A percentile compares a stretch with the other conserved stretches of the same genome.
Conservation (phyloP, 495 filamentous ascomycete species). For the Neurospora hispaniola region DNA sequence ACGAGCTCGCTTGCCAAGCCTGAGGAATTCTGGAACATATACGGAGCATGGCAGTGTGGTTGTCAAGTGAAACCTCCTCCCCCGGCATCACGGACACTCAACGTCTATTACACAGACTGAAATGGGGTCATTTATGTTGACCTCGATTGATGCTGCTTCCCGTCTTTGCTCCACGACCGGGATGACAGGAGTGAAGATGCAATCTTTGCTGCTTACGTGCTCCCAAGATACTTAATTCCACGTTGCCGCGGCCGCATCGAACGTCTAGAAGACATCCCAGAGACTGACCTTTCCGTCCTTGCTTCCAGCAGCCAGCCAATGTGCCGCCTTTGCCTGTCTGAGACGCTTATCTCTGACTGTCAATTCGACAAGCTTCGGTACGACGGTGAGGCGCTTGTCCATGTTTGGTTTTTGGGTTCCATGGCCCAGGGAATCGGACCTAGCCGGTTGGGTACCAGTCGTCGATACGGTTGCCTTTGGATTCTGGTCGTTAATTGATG, state of each 20-base stretch:
- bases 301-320: slow-evolving; percentile 84
- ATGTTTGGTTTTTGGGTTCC: not conserved
- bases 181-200: not conserved
- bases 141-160: not conserved
- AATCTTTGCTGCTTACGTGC: not conserved
- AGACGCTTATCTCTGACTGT: slow-evolving; percentile 54
- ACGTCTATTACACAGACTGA: not conserved
- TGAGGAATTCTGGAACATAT: not conserved
- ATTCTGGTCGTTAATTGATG: not conserved
- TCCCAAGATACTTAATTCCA: not conserved
- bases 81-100: not conserved
- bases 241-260: not conserved
- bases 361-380: slow-evolving; percentile 22
- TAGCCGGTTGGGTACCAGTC: not conserved
- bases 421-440: not conserved
- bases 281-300: slow-evolving; percentile 95
- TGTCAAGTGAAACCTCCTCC: not conserved
- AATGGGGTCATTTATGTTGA: not conserved
- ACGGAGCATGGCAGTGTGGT: not conserved
- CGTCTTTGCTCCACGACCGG: not conserved
- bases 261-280: slow-evolving; percentile 71
- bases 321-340: slow-evolving; percentile 53
- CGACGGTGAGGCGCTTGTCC: not conserved
- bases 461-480: not conserved
- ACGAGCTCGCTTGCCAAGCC: not conserved